Conservation (phyloP, 768 basidiomycete species). For the Cytidiella melzeri region DNA sequence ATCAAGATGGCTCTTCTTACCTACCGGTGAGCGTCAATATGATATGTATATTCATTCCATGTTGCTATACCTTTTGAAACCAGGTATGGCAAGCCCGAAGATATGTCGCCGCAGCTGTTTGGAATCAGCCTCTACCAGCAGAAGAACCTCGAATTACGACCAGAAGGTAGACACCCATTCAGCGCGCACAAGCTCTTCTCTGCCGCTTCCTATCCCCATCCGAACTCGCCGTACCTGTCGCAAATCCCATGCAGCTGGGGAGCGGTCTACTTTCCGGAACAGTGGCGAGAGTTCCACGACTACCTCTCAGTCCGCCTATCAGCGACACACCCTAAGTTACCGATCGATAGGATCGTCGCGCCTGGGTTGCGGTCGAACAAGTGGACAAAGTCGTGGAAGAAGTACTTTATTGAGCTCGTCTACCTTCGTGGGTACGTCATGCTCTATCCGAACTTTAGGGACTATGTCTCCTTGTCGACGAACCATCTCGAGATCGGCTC, state of each 20-base stretch:
- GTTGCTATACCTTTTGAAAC: no score
- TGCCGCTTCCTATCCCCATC: slow-evolving; percentile 30
- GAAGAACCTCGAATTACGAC: slow-evolving; percentile 69
- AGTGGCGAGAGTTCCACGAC: slow-evolving; percentile 82
- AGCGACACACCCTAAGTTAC: slow-evolving; percentile 33
- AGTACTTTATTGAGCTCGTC: slow-evolving; percentile 81
- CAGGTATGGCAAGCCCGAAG: slow-evolving; percentile 48
- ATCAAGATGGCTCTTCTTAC: slow-evolving; percentile 71
- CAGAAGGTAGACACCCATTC: slow-evolving; percentile 62
- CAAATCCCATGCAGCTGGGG: slow-evolving; percentile 92
- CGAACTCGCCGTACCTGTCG: slow-evolving; percentile 71
- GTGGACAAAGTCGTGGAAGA: slow-evolving; percentile 85
- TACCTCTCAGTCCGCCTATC: slow-evolving; percentile 71
- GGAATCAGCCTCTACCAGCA: slow-evolving; percentile 87
- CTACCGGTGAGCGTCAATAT: slow-evolving; percentile 53
- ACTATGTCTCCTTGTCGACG: slow-evolving; percentile 74
- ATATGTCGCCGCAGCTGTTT: slow-evolving; percentile 47
- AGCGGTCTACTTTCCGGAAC: slow-evolving; percentile 83
- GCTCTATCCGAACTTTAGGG: slow-evolving; percentile 82
- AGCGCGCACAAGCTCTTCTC: slow-evolving; percentile 57
- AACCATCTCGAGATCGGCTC: slow-evolving; percentile 84
- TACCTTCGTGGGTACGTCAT: slow-evolving; percentile 80
- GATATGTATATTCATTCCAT: no score
- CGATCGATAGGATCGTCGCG: slow-evolving; percentile 45
- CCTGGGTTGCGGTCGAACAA: slow-evolving; percentile 73